Evolutionary conservation across 2,329 filamentous ascomycete genomes (phyloP).

Genomic region (Trichoderma atrobrunneum): DNA sequence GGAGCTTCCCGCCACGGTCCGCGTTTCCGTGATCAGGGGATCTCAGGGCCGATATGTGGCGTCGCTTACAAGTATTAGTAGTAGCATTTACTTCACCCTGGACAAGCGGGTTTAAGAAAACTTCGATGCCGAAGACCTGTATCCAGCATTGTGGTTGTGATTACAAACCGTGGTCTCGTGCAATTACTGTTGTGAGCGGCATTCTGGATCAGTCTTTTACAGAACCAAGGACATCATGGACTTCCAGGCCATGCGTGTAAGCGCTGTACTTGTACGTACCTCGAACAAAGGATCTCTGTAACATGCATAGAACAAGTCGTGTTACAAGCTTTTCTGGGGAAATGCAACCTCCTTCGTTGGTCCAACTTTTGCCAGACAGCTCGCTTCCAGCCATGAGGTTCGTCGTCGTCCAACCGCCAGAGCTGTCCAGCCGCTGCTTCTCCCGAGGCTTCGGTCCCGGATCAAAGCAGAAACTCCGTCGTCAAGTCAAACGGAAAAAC

Average conservation of each 20-base stretch:
- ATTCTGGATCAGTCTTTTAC: neutral
- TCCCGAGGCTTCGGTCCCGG: neutral
- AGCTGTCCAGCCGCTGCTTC: neutral
- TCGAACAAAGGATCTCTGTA: neutral
- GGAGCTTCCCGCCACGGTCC: constrained; percentile 5
- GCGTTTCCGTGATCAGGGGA: constrained; percentile 1
- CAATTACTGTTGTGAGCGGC: neutral
- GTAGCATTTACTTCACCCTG: neutral
- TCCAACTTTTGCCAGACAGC: neutral
- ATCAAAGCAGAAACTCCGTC: neutral
- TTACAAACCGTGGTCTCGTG: neutral
- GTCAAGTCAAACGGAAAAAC: neutral
- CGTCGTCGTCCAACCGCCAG: neutral
- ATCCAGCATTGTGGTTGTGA: neutral
- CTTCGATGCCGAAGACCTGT: neutral
- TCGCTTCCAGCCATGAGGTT: constrained; percentile 4
- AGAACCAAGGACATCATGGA: neutral
- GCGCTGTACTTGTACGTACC: neutral
- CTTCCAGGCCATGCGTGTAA: neutral
- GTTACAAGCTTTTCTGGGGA: neutral
- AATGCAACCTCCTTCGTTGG: neutral
- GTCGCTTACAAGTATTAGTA: neutral
- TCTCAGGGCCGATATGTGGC: neutral
- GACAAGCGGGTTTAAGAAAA: neutral
- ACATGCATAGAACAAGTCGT: neutral